Evolutionary conservation across 1,139 yeast genomes (phyloP).

Genomic region (Yamadazyma diddensiae): DNA sequence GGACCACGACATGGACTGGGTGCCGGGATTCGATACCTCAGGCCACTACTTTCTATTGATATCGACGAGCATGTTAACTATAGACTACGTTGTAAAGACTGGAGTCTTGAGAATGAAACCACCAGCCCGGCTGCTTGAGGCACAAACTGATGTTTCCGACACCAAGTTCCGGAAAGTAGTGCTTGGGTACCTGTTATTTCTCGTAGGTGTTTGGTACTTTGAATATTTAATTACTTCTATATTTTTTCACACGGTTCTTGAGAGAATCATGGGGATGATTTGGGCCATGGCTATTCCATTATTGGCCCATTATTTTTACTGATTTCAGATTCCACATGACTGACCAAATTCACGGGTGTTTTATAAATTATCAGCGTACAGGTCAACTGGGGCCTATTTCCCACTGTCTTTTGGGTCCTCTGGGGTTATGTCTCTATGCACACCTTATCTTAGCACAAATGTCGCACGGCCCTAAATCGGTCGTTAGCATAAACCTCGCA

Average conservation of each 20-base stretch:
- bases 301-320: slow-evolving; percentile 4
- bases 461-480: neutral
- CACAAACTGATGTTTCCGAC: neutral
- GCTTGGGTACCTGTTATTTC: neutral
- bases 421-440: too few relatives aligned
- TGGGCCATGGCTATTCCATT: slow-evolving; percentile 45
- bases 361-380: too few relatives aligned
- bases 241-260: slow-evolving; percentile 60
- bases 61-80: slow-evolving; percentile 41
- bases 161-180: neutral
- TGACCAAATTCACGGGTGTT: too few relatives aligned
- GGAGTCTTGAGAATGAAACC: neutral
- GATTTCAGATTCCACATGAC: too few relatives aligned
- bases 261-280: slow-evolving; percentile 50
- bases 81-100: neutral
- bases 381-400: too few relatives aligned
- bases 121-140: neutral
- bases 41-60: slow-evolving; percentile 60
- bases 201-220: slow-evolving; percentile 14
- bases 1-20: slow-evolving; percentile 39
- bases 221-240: slow-evolving; percentile 52
- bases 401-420: too few relatives aligned
- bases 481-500: slow-evolving; percentile 2
- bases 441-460: neutral
- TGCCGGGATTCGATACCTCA: slow-evolving; percentile 58